Conservation (phyloP, 805 yeast species). For the Schwanniomyces polymorphus region DNA sequence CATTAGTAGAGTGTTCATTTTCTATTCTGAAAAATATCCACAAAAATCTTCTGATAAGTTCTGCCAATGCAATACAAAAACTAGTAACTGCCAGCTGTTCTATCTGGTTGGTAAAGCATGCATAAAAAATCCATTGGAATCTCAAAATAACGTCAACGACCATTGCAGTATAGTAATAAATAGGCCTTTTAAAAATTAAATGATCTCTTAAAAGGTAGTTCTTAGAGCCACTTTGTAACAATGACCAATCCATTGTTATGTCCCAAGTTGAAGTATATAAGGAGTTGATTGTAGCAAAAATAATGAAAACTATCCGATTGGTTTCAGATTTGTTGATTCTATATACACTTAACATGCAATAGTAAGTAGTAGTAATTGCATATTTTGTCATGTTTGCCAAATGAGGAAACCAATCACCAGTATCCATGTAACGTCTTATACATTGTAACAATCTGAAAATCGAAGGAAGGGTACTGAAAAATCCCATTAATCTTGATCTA, state of each 20-base stretch:
- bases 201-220: slow-evolving; percentile 68
- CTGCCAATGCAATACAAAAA: slow-evolving; percentile 80
- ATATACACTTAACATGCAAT: slow-evolving; percentile 72
- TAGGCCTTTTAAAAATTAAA: slow-evolving; percentile 57
- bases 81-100: slow-evolving; percentile 89
- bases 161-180: slow-evolving; percentile 66
- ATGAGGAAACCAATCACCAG: slow-evolving; percentile 97
- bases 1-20: slow-evolving; percentile 93
- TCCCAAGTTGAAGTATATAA: slow-evolving; percentile 80
- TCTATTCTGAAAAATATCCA: slow-evolving; percentile 95
- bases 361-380: slow-evolving; percentile 61
- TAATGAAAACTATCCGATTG: slow-evolving; percentile 61
- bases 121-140: slow-evolving; percentile 92
- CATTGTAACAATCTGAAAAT: slow-evolving; percentile 92
- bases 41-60: slow-evolving; percentile 75
- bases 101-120: slow-evolving; percentile 68
- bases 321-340: slow-evolving; percentile 53
- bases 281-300: slow-evolving; percentile 75
- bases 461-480: slow-evolving; percentile 80
- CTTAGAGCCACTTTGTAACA: slow-evolving; percentile 64
- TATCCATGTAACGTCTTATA: slow-evolving; percentile 84
- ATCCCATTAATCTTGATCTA: slow-evolving; percentile 75
- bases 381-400: slow-evolving; percentile 86
- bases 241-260: slow-evolving; percentile 92
- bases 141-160: slow-evolving; percentile 70